These are phyloP conservation scores for Camillea tinctor DNA, from an alignment of 2,329 filamentous ascomycete genomes.

Conservation along the genomic window DNA sequence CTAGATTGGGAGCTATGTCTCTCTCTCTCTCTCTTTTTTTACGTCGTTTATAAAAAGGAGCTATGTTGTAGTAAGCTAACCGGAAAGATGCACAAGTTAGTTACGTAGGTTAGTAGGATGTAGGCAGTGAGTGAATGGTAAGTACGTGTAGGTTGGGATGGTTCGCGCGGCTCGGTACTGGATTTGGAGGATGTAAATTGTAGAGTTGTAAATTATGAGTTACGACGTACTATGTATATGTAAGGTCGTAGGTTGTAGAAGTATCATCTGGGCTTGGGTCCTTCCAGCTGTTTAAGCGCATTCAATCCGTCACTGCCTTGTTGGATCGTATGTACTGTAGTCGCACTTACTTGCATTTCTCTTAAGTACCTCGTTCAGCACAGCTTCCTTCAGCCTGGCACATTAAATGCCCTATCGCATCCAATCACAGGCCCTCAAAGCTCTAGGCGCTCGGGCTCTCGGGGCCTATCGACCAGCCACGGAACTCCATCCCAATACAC, in stretches of 20 bases:
- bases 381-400: not conserved
- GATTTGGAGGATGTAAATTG: no score
- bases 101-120: not conserved
- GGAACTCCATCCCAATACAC: not conserved
- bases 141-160: not conserved
- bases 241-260: not conserved
- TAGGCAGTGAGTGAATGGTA: not conserved
- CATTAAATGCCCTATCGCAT: not conserved
- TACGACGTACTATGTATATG: no score
- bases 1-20: not conserved
- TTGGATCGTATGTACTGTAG: not conserved
- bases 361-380: not conserved
- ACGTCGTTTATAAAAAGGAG: not conserved
- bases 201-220: no score
- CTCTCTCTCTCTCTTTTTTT: no score
- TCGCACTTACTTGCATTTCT: not conserved
- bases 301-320: not conserved
- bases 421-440: not conserved
- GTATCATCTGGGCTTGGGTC: not conserved
- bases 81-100: not conserved
- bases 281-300: not conserved
- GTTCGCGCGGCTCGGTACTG: not conserved
- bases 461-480: not conserved
- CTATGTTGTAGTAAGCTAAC: not conserved
- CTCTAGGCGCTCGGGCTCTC: not conserved